Base-by-base conservation (phyloP, 345 rosid genomes). In the Acer yangbiense region DNA sequence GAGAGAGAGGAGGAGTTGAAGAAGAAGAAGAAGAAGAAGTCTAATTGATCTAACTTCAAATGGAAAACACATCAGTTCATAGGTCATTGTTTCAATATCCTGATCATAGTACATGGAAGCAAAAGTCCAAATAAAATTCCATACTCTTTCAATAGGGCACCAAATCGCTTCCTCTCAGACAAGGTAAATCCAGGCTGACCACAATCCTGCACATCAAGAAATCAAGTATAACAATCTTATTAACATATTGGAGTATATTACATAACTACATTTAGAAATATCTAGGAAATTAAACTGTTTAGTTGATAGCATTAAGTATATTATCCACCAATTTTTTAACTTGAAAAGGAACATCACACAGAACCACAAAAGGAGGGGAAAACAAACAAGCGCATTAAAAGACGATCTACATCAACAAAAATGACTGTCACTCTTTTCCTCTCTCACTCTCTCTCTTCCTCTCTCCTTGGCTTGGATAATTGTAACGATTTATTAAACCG, bases 161-260 rank as follows among this genome's bases (percentile, higher is more conserved):
- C 90, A 77, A 96, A 96, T 14, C 97, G 95, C 79, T 87, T 90
- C 85, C 99, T 96, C 89, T 96, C 99, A 69, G 91, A 75, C 84
- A 89, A 81, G 65, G 99, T 96, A 82, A 94, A 94, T 80, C 98
- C 99, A 77, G 99, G 99, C 81, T 94, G 98, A 66, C 99, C 98
- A 1, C 89, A 86, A 76, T 96, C 99, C 98, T 96, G 89, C 76
- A 78, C 25, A 79, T 57, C 55, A 72, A 41, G 68, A 66, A 29
- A 75, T 62, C 68, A 64, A 55, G 77, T 20, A 57, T 58, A 79
- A 65, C 23, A 57, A 62, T 32, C 72, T 39, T 41, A 61, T 78
- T 58, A 63, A 39, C 20, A 39, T 20, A 67, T 50, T 3, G 27
- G 13, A 46, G 9, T 10, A 74, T 5, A 60, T 21, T 27, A 65